Base-by-base conservation (phyloP, 1,139 yeast species). In the Blastobotrys indianensis region DNA sequence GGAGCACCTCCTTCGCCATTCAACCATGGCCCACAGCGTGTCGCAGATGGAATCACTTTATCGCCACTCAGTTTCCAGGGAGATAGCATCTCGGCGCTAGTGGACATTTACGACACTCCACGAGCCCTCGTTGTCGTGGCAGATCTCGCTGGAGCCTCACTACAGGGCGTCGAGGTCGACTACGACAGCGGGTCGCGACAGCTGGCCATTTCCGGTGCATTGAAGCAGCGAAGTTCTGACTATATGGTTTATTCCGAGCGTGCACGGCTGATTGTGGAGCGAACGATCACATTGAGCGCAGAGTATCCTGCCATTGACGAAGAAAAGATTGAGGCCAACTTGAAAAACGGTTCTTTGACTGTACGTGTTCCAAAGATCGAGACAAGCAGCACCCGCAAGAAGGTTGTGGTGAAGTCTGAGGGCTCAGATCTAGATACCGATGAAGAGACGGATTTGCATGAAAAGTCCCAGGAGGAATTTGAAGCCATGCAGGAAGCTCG, bases 111-210 rank as follows among this genome's bases (percentile, higher is more conserved):
- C 54, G 79, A 76, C 48, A 64, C 68, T 35, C 66, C 67, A 4
- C 65, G 65, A 11, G 62, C 67, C 13, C 77, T 74, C 53, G 56
- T 67, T 20, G 69, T 76, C n/a, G 73, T 72, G 1, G 59, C 76
- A 7, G 72, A 80, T 5, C 60, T 78, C 13, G 77, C 82, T 9
- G 83, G 83, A 42, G 79, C 79, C 8, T 64, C 68, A 32, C 70
- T 75, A 29, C 67, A 67, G 42, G 68, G 73, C 12, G 70, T 77
- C 51, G 73, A 70, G 41, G 72, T 77, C 43, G 78, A 77, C 56
- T 77, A 68, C 64, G 80, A 76, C 57, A 79, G 80, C 34, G 64
- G 76, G 2, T 75, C 50, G 9, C 38, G 38, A 11, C 12, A 32
- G 11, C 41, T 45, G 65, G 72, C 39, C 34, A 34, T 54, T 16